A percentile compares a stretch with the other conserved stretches of the same genome.
Evolutionary conservation across 2,329 filamentous ascomycete species (phyloP).

Genomic region (Byssoonygena ceratinophila): DNA sequence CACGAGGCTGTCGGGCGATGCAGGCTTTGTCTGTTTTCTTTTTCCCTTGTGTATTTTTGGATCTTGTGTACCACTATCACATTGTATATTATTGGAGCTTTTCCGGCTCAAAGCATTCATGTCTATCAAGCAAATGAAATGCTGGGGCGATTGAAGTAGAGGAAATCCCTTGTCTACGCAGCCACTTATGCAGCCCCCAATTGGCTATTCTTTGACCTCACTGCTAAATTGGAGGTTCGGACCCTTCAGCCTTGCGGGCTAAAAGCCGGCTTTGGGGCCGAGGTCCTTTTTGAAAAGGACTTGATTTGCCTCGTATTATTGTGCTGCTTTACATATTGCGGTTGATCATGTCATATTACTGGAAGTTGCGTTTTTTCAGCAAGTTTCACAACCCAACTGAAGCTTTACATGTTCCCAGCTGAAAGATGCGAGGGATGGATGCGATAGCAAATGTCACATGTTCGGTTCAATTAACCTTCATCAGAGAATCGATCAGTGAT

Average conservation of each 20-base stretch:
- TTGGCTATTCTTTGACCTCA: neutral
- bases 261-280: too few relatives aligned
- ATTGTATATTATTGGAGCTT: neutral
- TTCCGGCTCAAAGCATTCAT: too few relatives aligned
- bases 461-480: too few relatives aligned
- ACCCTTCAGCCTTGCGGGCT: neutral
- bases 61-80: neutral
- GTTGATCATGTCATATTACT: too few relatives aligned
- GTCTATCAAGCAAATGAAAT: neutral
- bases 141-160: neutral
- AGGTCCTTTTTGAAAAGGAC: too few relatives aligned
- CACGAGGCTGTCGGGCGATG: slow-evolving; percentile 6
- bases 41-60: neutral
- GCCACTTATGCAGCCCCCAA: neutral
- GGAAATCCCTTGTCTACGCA: neutral
- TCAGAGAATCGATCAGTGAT: too few relatives aligned
- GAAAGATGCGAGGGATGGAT: too few relatives aligned
- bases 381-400: too few relatives aligned
- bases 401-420: neutral
- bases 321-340: too few relatives aligned
- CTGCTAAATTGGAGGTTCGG: neutral
- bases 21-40: neutral
- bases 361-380: too few relatives aligned
- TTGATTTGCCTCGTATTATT: too few relatives aligned
- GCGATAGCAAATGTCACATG: too few relatives aligned